Conservation (phyloP, 2,329 filamentous ascomycete genomes). For the Verticillium nubilum region DNA sequence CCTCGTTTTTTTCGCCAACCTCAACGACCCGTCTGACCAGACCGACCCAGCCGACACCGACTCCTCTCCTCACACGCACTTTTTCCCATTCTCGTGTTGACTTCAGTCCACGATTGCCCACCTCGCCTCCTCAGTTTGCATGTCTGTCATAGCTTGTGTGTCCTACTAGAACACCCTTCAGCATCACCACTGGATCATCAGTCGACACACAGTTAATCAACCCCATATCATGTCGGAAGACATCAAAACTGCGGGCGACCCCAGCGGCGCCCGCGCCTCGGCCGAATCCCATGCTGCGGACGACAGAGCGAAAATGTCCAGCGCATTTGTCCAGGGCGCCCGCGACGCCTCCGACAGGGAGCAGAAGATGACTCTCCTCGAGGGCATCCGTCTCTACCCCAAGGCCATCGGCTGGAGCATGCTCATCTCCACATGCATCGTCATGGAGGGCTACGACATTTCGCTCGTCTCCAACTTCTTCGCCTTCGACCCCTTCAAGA, state of each 20-base stretch:
- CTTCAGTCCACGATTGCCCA: not conserved
- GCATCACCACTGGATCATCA: not conserved
- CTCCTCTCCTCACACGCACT: not conserved
- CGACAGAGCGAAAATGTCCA: slow-evolving; percentile 17
- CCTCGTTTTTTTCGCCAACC: not conserved
- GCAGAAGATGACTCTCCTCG: slow-evolving; percentile 64
- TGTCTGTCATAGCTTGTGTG: not conserved
- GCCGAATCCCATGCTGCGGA: slow-evolving; percentile 5
- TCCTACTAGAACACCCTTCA: not conserved
- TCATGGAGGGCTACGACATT: slow-evolving; percentile 83
- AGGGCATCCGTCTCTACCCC: slow-evolving; percentile 78
- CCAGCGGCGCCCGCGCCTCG: slow-evolving; percentile 5
- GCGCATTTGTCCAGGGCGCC: slow-evolving; percentile 37
- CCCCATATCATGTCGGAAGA: not conserved
- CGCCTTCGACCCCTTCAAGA: slow-evolving; percentile 51
- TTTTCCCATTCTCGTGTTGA: not conserved
- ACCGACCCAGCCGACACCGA: not conserved
- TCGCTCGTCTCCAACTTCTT: slow-evolving; percentile 78
- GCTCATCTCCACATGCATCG: slow-evolving; percentile 83
- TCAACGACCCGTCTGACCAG: not conserved
- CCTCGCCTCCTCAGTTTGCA: not conserved
- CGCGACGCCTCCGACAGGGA: slow-evolving; percentile 53
- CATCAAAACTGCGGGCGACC: slow-evolving; percentile 5
- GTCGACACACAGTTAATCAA: not conserved
- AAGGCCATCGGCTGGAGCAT: slow-evolving; percentile 82